Base-by-base conservation (phyloP, 306 rosid genomes). In the Fagus crenata region DNA sequence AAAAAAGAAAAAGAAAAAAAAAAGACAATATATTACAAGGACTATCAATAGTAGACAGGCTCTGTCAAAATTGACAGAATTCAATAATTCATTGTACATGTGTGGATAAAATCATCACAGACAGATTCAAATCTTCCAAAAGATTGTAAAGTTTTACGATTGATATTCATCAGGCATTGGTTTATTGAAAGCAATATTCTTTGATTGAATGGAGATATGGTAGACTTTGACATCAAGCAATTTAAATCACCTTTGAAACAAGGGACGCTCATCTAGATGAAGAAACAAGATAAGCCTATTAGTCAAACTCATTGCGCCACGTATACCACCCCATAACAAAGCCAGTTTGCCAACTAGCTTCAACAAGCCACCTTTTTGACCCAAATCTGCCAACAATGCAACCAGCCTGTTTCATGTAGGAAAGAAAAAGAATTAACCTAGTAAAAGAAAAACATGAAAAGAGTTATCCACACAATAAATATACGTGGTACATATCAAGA, bases 271-370 rank as follows among this genome's bases (percentile, higher is more conserved):
- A 82, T 91, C 87, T 53, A 95, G 53, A 78, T 4, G 96, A 39
- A 87, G 90, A 86, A 95, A 87, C 22, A 89, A 87, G 86, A 95
- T 89, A 61, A 95, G 96, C 77, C 67, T 91, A 77, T 88, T 91
- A 1, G 97, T 95, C 92, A 95, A 88, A 91, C 97, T 95, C 91
- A 95, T 85, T 46, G 99, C 99, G 53, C 97, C 93, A 54, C 97
- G 97, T 73, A 95, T 73, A 71, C 99, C 99, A 81, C 99, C 97
- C 99, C 99, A 95, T 15, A 95, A 86, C 86, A 95, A 81, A 80
- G 97, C 99, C 75, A 91, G 18, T 83, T 93, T 95, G 42, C 99
- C 97, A 74, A 95, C 89, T 83, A 92, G 88, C 88, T 80, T 92
- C 86, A 95, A 81, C 69, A 91, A 61, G 80, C 99, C 97, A 81